phyloP scores from a whole-genome alignment of 148 eudicot genomes.

The Bassia scoparia region DNA sequence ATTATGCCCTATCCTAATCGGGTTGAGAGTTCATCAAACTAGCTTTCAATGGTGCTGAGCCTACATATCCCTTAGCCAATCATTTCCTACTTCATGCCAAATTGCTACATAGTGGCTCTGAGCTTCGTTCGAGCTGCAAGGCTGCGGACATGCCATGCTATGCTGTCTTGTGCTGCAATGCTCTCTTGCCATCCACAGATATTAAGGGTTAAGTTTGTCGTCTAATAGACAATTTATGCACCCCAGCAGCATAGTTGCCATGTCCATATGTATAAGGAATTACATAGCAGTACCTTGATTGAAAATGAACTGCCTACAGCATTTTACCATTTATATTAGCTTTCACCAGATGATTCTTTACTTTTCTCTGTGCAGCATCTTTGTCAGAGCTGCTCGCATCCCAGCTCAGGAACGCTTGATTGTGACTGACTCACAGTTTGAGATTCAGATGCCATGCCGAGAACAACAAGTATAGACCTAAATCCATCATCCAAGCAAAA shows the following conservation, averaged over 20 bases:
- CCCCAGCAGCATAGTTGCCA: no score
- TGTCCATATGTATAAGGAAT: no score
- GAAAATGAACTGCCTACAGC: background rate
- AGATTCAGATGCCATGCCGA: constrained; percentile 62
- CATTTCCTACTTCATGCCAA: no score
- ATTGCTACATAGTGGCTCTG: no score
- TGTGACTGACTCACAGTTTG: constrained; percentile 48
- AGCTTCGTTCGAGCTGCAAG: no score
- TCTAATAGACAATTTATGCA: no score
- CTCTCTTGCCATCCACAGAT: no score
- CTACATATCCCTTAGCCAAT: background rate
- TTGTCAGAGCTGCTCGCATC: constrained; percentile 51
- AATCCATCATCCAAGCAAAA: constrained; percentile 10
- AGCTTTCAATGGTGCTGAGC: background rate
- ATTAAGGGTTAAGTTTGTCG: no score
- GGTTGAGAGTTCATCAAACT: background rate
- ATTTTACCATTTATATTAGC: constrained; percentile 17
- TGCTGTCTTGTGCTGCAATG: no score
- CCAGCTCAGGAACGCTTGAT: constrained; percentile 38
- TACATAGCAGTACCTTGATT: no score
- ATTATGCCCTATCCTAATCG: background rate
- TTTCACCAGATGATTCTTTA: constrained; percentile 50
- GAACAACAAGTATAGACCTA: constrained; percentile 72
- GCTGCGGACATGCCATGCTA: no score
- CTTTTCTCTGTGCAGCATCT: constrained; percentile 50